Evolutionary conservation across 192 early-diverging fungal genomes (phyloP).

Genomic region (Backusella macrospora): DNA sequence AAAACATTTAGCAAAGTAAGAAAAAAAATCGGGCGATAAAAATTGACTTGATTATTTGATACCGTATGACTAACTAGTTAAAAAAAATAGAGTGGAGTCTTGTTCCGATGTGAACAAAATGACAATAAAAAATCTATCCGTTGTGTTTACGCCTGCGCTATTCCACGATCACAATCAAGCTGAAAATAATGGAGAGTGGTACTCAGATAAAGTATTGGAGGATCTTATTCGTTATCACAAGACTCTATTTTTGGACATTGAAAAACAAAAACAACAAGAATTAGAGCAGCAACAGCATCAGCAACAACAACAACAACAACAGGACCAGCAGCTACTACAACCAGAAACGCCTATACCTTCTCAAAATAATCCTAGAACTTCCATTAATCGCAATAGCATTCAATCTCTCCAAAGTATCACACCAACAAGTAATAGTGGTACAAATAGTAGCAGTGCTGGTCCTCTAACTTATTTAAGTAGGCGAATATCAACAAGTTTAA

Average conservation of each 20-base stretch:
- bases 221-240: conserved; percentile 30
- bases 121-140: conserved; percentile 60
- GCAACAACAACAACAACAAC: too few relatives aligned
- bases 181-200: conserved; percentile 30
- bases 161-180: conserved; percentile 62
- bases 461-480: conserved; percentile 1
- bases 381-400: not conserved
- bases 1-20: conserved; percentile 60
- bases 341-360: conserved; percentile 10
- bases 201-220: conserved; percentile 33
- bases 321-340: not conserved
- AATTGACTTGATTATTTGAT: not conserved
- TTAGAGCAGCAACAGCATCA: too few relatives aligned
- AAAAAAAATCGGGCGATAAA: not conserved
- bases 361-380: not conserved
- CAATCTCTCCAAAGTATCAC: not conserved
- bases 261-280: conserved; percentile 6
- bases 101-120: conserved; percentile 67
- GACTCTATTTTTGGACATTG: not conserved
- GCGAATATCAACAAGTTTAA: conserved; percentile 4
- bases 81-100: conserved; percentile 42
- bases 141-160: conserved; percentile 66
- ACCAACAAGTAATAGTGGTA: not conserved
- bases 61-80: not conserved
- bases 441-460: not conserved